Percentiles rank a stretch among this genome's conserved stretches.
These are phyloP conservation scores for Psophocarpus tetragonolobus DNA, from an alignment of 306 rosid genomes.

Conservation along the genomic window DNA sequence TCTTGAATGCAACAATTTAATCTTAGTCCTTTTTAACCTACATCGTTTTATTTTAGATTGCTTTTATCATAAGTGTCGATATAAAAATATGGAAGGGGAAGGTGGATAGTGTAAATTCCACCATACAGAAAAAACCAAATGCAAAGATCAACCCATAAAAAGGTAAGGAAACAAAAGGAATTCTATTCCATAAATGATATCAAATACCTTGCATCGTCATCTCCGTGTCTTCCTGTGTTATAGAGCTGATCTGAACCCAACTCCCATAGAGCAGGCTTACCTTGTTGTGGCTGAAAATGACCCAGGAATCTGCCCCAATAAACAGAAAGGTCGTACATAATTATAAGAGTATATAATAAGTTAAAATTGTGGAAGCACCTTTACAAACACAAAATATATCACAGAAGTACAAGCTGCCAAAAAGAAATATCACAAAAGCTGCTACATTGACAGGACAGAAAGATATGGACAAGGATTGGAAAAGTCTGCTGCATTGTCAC, in stretches of 20 bases:
- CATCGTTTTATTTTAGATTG: not conserved
- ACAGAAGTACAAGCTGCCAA: slow-evolving; percentile 1
- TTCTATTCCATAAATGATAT: not conserved
- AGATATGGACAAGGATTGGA: slow-evolving; percentile 21
- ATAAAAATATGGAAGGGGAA: slow-evolving; percentile 13
- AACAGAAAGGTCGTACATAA: slow-evolving; percentile 18
- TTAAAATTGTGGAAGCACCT: not conserved
- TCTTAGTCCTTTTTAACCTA: not conserved
- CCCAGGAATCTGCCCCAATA: slow-evolving; percentile 77
- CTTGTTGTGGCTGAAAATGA: slow-evolving; percentile 77
- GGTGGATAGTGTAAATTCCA: not conserved
- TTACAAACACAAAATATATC: slow-evolving; percentile 18
- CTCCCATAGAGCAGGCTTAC: slow-evolving; percentile 89
- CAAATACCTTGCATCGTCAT: slow-evolving; percentile 52
- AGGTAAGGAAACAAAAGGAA: not conserved
- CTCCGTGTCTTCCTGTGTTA: slow-evolving; percentile 53
- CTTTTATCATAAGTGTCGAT: no score
- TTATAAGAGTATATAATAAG: slow-evolving; percentile 2
- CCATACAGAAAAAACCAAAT: not conserved
- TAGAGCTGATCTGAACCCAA: slow-evolving; percentile 79
- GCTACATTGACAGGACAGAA: slow-evolving; percentile 10
- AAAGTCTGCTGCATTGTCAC: not conserved
- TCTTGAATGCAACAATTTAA: slow-evolving; percentile 4
- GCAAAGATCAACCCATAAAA: not conserved
- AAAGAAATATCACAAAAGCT: slow-evolving; percentile 15